Conservation (phyloP, 768 basidiomycete species). For the Paxillus ammoniavirescens region DNA sequence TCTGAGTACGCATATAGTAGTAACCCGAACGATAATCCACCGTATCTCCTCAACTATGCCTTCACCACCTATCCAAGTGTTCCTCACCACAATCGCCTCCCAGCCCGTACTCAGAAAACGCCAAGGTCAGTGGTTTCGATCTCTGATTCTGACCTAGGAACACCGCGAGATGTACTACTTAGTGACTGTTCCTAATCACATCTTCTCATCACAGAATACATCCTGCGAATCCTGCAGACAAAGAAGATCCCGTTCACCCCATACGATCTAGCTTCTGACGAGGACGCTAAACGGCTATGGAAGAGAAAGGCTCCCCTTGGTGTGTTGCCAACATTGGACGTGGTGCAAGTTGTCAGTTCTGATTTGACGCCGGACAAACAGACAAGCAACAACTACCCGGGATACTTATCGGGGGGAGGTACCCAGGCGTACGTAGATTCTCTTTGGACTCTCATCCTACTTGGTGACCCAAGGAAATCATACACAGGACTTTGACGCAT, state of each 20-base stretch:
- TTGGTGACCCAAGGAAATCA: conserved; percentile 5
- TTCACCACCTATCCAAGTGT: conserved; percentile 78
- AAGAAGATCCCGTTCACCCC: conserved; percentile 82
- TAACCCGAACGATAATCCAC: conserved; percentile 1
- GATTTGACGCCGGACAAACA: conserved; percentile 23
- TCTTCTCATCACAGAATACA: conserved; percentile 54
- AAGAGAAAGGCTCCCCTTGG: conserved; percentile 75
- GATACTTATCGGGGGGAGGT: conserved; percentile 74
- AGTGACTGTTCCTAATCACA: neutral
- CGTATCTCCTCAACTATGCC: conserved; percentile 45
- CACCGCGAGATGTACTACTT: no score
- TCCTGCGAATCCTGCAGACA: conserved; percentile 78
- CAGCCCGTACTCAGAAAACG: conserved; percentile 74
- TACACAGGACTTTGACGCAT: conserved; percentile 64
- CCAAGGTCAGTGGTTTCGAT: conserved; percentile 52
- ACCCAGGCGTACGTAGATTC: conserved; percentile 62
- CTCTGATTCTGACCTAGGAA: neutral
- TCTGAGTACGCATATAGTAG: neutral
- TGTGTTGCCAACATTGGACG: conserved; percentile 23
- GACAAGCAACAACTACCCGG: conserved; percentile 86
- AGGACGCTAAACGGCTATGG: conserved; percentile 78
- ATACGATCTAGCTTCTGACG: conserved; percentile 85
- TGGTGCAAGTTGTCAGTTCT: neutral
- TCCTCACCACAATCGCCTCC: conserved; percentile 86
- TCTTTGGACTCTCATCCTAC: neutral